phyloP scores from a whole-genome alignment of 208 protist species.

The Wallacemonas sp. region DNA sequence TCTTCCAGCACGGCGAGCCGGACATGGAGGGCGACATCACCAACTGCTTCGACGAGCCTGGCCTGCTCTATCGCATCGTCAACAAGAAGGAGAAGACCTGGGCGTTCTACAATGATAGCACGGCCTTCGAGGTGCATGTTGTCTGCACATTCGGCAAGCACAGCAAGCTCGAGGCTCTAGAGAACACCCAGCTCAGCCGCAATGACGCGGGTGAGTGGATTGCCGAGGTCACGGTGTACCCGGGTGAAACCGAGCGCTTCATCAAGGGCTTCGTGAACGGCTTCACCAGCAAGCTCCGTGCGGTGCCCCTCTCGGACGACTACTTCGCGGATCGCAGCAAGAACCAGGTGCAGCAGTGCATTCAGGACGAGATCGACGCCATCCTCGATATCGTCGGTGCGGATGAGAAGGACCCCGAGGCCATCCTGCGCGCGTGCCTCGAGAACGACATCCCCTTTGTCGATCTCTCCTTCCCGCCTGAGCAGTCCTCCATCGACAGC shows the following conservation, averaged over 20 bases:
- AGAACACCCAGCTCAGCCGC: conserved; percentile 45
- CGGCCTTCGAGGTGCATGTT: conserved; percentile 71
- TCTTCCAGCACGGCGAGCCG: conserved; percentile 72
- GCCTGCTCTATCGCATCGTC: conserved; percentile 82
- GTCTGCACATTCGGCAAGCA: conserved; percentile 72
- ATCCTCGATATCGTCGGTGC: conserved; percentile 28
- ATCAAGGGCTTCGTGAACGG: conserved; percentile 83
- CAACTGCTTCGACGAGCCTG: conserved; percentile 82
- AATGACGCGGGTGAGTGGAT: conserved; percentile 50
- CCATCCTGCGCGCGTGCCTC: conserved; percentile 47
- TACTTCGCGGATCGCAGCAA: conserved; percentile 49
- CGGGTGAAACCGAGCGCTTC: conserved; percentile 76
- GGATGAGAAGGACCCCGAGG: conserved; percentile 42
- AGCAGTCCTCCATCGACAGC: conserved; percentile 43
- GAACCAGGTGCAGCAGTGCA: conserved; percentile 26
- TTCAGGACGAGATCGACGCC: conserved; percentile 57
- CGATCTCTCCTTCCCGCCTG: conserved; percentile 74
- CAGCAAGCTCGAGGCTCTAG: conserved; percentile 73
- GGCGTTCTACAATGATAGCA: conserved; percentile 90
- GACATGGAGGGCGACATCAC: conserved; percentile 61
- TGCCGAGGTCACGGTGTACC: conserved; percentile 67
- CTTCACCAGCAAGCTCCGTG: conserved; percentile 72
- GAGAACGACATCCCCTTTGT: conserved; percentile 64
- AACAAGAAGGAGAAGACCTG: conserved; percentile 68
- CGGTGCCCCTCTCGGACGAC: conserved; percentile 62